A percentile compares a stretch with the other conserved stretches of the same genome.
These are phyloP conservation scores for Tolypocladium ovalisporum DNA, from an alignment of 2,329 filamentous ascomycete species.

Conservation along the genomic window DNA sequence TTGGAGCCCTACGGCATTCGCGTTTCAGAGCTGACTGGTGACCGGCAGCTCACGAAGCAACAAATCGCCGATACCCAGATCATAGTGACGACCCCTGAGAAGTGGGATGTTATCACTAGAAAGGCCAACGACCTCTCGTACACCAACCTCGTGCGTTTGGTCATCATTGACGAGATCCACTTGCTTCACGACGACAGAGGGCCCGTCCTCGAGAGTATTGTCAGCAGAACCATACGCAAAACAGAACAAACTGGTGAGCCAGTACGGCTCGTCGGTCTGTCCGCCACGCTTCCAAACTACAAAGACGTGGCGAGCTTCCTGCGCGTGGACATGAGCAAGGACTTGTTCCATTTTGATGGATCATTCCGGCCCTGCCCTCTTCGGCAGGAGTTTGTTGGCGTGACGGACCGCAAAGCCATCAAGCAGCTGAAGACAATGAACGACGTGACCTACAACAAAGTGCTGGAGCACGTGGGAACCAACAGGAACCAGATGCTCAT, in stretches of 20 bases:
- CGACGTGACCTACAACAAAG: conserved; percentile 95
- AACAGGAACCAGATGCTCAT: conserved; percentile 97
- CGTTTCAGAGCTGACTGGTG: conserved; percentile 92
- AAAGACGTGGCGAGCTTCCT: conserved; percentile 92
- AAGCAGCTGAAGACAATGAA: conserved; percentile 99
- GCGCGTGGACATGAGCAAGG: conserved; percentile 74
- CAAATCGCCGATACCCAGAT: conserved; percentile 97
- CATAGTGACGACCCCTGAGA: conserved; percentile 96
- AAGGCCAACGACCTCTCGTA: conserved; percentile 96
- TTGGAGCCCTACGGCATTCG: conserved; percentile 84
- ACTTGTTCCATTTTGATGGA: conserved; percentile 92
- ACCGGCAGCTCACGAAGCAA: conserved; percentile 95
- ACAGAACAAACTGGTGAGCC: conserved; percentile 91
- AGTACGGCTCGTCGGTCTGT: conserved; percentile 83
- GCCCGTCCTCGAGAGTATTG: conserved; percentile 92
- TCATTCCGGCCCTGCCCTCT: conserved; percentile 89
- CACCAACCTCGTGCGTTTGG: conserved; percentile 88
- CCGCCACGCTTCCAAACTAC: conserved; percentile 93
- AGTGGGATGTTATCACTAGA: conserved; percentile 97
- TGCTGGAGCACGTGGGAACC: conserved; percentile 87
- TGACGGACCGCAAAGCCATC: conserved; percentile 96
- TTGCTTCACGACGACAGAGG: conserved; percentile 94
- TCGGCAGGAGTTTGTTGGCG: conserved; percentile 92
- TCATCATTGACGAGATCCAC: conserved; percentile 98
- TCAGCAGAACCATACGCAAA: conserved; percentile 84